Evolutionary conservation across 495 filamentous ascomycete genomes (phyloP).

Genomic region (Penicillium chermesinum): DNA sequence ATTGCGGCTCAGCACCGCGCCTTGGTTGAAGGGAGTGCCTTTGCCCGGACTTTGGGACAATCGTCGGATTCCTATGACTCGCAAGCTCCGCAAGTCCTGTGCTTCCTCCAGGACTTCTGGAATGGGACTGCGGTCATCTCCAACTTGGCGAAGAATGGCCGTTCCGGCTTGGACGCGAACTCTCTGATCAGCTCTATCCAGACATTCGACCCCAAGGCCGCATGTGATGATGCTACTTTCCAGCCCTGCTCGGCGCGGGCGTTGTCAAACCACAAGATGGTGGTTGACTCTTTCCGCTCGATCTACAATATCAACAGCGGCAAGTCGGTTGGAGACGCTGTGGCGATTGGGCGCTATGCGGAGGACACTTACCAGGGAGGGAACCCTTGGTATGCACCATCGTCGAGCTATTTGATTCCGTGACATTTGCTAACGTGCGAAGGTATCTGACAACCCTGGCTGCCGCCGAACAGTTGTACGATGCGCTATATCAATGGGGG

Average conservation of each 20-base stretch:
- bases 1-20: slow-evolving; percentile 52
- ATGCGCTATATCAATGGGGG: slow-evolving; percentile 48
- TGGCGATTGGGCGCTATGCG: slow-evolving; percentile 63
- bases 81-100: slow-evolving; percentile 47
- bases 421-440: background rate
- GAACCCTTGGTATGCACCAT: slow-evolving; percentile 46
- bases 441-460: slow-evolving; percentile 38
- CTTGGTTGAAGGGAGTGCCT: slow-evolving; percentile 57
- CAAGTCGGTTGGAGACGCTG: slow-evolving; percentile 41
- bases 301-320: slow-evolving; percentile 40
- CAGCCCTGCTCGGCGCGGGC: slow-evolving; percentile 47
- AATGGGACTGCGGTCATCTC: slow-evolving; percentile 40
- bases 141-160: slow-evolving; percentile 37
- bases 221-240: slow-evolving; percentile 45
- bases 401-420: background rate
- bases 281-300: slow-evolving; percentile 48
- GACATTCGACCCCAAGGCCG: slow-evolving; percentile 44
- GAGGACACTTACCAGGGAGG: slow-evolving; percentile 65
- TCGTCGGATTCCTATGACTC: slow-evolving; percentile 40
- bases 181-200: slow-evolving; percentile 42
- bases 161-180: slow-evolving; percentile 45
- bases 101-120: slow-evolving; percentile 45
- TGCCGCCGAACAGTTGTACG: slow-evolving; percentile 37
- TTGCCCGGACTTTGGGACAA: slow-evolving; percentile 44
- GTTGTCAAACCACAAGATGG: slow-evolving; percentile 46